These are phyloP conservation scores for Debaryomyces subglobosus DNA, from an alignment of 1,139 yeast species.

Conservation along the genomic window DNA sequence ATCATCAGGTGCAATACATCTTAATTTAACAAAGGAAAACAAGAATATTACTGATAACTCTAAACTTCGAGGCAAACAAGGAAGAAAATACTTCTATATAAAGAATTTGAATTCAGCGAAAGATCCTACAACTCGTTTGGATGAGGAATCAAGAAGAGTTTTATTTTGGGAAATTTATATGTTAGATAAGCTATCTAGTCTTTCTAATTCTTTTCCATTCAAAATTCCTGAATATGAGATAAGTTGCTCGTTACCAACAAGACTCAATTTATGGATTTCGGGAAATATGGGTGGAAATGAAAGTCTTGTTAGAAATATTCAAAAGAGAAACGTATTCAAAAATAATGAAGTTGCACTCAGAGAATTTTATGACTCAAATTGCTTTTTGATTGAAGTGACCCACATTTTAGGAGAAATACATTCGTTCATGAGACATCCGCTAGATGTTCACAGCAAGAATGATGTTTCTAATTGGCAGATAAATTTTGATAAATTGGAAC, in stretches of 20 bases:
- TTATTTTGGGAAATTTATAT: conserved; percentile 31
- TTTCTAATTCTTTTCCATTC: conserved; percentile 5
- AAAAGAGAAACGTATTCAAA: neutral
- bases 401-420: conserved; percentile 19
- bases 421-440: conserved; percentile 16
- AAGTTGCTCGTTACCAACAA: neutral
- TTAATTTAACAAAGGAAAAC: conserved; percentile 6
- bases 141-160: conserved; percentile 23
- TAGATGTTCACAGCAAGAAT: conserved; percentile 6
- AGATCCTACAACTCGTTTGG: conserved; percentile 20
- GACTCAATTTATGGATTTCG: neutral
- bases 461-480: conserved; percentile 13
- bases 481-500: conserved; percentile 14
- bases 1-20: conserved; percentile 9
- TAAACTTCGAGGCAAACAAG: neutral
- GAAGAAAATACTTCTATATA: conserved; percentile 13
- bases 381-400: conserved; percentile 18
- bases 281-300: neutral
- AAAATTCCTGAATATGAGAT: conserved; percentile 4
- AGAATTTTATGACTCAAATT: conserved; percentile 17
- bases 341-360: neutral
- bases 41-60: conserved; percentile 15
- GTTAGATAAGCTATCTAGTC: conserved; percentile 17
- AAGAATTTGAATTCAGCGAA: conserved; percentile 15
- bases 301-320: neutral